Conservation (phyloP, 73 alveolate genomes). For the Stentor roeselii region DNA sequence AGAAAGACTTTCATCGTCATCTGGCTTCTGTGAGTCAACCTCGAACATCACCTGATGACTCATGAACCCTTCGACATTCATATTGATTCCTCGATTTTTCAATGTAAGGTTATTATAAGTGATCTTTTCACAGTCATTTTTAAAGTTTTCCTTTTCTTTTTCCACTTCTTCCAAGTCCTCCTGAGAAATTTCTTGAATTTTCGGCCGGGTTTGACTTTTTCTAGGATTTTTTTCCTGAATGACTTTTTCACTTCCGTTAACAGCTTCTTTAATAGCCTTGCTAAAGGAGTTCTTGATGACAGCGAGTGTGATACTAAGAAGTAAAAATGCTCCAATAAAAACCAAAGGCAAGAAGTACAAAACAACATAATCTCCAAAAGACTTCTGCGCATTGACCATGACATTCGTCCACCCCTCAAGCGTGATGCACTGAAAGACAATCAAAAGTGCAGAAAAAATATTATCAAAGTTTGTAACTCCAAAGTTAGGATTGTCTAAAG, state of each 20-base stretch:
- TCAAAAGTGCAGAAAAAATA: constrained; percentile 63
- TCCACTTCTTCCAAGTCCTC: no score
- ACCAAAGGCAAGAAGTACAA: constrained; percentile 71
- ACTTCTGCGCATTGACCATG: constrained; percentile 57
- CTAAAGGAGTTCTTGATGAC: constrained; percentile 39
- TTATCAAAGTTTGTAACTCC: constrained; percentile 83
- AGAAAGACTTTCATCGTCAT: not conserved
- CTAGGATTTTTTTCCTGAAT: no score
- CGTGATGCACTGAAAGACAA: constrained; percentile 74
- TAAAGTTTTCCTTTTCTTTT: not conserved
- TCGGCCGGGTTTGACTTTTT: no score
- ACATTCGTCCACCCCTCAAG: constrained; percentile 91
- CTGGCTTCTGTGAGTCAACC: not conserved
- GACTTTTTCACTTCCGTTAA: not conserved
- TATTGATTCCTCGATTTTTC: not conserved
- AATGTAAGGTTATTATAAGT: no score
- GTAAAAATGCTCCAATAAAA: constrained; percentile 77
- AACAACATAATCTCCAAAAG: constrained; percentile 56
- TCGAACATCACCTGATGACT: not conserved
- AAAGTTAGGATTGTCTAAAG: constrained; percentile 64
- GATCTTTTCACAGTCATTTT: no score
- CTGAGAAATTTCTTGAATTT: no score
- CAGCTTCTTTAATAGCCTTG: constrained; percentile 37
- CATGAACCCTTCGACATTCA: no score
- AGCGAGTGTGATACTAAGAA: constrained; percentile 82